Conservation (phyloP, 768 basidiomycete species). For the Antrodiella citrinella region DNA sequence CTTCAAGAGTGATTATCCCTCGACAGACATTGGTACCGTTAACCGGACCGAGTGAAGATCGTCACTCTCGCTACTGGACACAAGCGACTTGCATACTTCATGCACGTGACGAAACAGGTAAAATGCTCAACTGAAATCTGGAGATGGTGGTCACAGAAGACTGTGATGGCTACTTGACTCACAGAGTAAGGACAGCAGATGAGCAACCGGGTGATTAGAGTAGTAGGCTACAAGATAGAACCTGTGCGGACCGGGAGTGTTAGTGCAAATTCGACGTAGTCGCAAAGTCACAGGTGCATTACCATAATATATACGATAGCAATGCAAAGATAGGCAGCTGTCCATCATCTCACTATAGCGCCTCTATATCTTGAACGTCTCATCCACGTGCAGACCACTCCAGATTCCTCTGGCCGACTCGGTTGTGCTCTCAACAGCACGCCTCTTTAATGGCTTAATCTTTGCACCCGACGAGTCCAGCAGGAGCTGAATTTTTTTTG, state of each 20-base stretch:
- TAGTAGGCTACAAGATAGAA: neutral
- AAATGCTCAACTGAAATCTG: too few relatives aligned
- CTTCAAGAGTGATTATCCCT: too few relatives aligned
- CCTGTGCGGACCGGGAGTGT: neutral
- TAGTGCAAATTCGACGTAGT: too few relatives aligned
- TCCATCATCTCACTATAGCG: neutral
- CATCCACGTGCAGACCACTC: constrained; percentile 80
- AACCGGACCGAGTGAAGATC: too few relatives aligned
- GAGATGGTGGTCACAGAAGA: neutral
- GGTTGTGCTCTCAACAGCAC: constrained; percentile 68
- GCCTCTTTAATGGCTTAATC: constrained; percentile 69
- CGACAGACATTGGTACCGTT: too few relatives aligned
- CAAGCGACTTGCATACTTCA: too few relatives aligned
- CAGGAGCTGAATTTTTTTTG: constrained; percentile 72
- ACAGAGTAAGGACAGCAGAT: neutral
- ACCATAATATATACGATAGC: neutral
- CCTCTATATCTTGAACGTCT: constrained; percentile 46
- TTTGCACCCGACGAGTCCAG: constrained; percentile 84
- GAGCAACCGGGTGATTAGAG: neutral
- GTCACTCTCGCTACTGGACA: too few relatives aligned
- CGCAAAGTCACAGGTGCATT: neutral
- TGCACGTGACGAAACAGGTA: too few relatives aligned
- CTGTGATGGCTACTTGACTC: neutral
- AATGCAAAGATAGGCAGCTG: neutral
- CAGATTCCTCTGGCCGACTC: constrained; percentile 84